Evolutionary conservation across 2,329 filamentous ascomycete genomes (phyloP).

Genomic region (Alternaria arbusti): DNA sequence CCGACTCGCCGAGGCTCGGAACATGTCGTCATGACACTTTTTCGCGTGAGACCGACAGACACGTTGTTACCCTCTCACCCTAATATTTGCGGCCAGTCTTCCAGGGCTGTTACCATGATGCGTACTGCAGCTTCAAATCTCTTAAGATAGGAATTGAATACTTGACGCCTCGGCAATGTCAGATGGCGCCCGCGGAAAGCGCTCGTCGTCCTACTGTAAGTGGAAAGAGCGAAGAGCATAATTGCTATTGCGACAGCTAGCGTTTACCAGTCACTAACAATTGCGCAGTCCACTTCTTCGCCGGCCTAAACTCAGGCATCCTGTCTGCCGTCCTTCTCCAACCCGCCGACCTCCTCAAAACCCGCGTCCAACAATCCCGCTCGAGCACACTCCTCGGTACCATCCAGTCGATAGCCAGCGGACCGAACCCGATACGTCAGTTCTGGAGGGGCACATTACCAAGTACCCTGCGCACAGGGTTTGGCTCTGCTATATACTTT

Average conservation of each 20-base stretch:
- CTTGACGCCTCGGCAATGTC: conserved; percentile 55
- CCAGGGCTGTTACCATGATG: conserved; percentile 15
- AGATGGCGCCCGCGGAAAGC: conserved; percentile 53
- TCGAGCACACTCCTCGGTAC: conserved; percentile 70
- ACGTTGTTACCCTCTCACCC: not conserved
- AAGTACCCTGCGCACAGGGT: conserved; percentile 89
- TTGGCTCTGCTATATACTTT: conserved; percentile 94
- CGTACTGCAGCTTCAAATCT: conserved; percentile 8
- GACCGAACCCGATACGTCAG: conserved; percentile 69
- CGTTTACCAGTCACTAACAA: not conserved
- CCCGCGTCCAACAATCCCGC: conserved; percentile 87
- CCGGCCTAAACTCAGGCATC: conserved; percentile 85
- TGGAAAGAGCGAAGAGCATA: not conserved
- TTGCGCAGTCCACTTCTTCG: conserved; percentile 74
- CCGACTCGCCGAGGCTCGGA: conserved; percentile 18
- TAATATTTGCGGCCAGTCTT: not conserved
- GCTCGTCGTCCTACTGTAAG: conserved; percentile 59
- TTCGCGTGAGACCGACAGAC: not conserved
- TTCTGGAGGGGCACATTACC: conserved; percentile 95
- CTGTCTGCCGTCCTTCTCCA: conserved; percentile 90
- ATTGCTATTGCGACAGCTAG: not conserved
- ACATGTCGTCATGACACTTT: conserved; percentile 12
- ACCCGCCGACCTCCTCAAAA: conserved; percentile 95
- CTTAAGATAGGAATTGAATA: conserved; percentile 27
- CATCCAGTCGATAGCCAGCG: conserved; percentile 71